A percentile compares a stretch with the other conserved stretches of the same genome.
phyloP scores from a whole-genome alignment of 2,329 filamentous ascomycete species.

The Diatrype stigma region DNA sequence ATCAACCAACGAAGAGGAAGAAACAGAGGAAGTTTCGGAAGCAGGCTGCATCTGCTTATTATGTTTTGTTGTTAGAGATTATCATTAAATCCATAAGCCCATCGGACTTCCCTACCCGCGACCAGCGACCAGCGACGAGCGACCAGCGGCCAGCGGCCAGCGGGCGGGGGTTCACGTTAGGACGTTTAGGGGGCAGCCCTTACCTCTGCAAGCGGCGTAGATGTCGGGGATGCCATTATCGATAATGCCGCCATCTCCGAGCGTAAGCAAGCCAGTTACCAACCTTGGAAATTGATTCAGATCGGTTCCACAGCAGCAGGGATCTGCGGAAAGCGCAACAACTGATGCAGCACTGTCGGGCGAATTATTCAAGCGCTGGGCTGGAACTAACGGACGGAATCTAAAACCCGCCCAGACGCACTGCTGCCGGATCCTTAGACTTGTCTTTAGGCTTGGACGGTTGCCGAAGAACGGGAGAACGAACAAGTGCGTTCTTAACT shows the following conservation, averaged over 20 bases:
- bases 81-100: no score
- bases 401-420: not conserved
- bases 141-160: no score
- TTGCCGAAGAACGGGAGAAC: not conserved
- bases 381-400: not conserved
- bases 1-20: not conserved
- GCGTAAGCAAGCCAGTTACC: not conserved
- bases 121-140: no score
- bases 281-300: not conserved
- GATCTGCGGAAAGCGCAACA: not conserved
- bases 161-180: not conserved
- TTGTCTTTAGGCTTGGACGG: not conserved
- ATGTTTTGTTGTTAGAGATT: no score
- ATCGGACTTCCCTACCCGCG: not conserved
- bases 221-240: not conserved
- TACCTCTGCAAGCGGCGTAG: not conserved
- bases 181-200: not conserved
- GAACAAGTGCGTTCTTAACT: no score
- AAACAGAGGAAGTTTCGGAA: not conserved
- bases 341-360: not conserved
- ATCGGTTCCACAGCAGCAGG: not conserved
- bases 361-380: not conserved
- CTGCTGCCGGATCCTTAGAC: not conserved
- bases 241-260: not conserved
- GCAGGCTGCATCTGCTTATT: slow-evolving; percentile 2